A percentile compares a stretch with the other conserved stretches of the same genome.
Conservation (phyloP, 2,329 filamentous ascomycete genomes). For the Lanzia echinophila region DNA sequence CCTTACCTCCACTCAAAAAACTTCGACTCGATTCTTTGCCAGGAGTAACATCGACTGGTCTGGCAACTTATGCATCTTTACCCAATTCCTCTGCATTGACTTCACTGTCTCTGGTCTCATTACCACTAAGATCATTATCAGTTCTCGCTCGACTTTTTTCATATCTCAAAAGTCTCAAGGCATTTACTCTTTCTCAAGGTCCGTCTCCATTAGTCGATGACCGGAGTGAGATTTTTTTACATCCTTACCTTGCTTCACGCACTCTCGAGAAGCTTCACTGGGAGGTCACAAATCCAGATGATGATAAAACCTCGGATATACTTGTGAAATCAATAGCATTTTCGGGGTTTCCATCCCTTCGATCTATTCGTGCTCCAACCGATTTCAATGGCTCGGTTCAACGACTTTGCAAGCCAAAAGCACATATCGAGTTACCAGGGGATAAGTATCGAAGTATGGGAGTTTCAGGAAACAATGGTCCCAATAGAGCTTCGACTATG, state of each 20-base stretch:
- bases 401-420: conserved; percentile 48
- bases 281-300: conserved; percentile 43
- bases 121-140: conserved; percentile 49
- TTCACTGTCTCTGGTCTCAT: conserved; percentile 48
- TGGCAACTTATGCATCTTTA: conserved; percentile 50
- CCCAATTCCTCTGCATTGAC: conserved; percentile 40
- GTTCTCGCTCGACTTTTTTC: conserved; percentile 53
- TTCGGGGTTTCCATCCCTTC: conserved; percentile 56
- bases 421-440: conserved; percentile 24
- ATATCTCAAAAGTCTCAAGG: conserved; percentile 42
- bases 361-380: conserved; percentile 54
- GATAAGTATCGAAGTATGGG: conserved; percentile 24
- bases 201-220: conserved; percentile 48
- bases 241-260: conserved; percentile 54
- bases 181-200: conserved; percentile 49
- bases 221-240: conserved; percentile 53
- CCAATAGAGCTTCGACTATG: conserved; percentile 16
- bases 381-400: conserved; percentile 67
- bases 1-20: conserved; percentile 47
- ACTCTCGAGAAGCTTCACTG: conserved; percentile 53
- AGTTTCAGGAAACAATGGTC: conserved; percentile 18
- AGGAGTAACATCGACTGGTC: conserved; percentile 49
- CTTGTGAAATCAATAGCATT: conserved; percentile 57
- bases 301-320: conserved; percentile 50
- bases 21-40: conserved; percentile 49